Conservation (phyloP, 805 yeast species). For the Candida peoriensis region DNA sequence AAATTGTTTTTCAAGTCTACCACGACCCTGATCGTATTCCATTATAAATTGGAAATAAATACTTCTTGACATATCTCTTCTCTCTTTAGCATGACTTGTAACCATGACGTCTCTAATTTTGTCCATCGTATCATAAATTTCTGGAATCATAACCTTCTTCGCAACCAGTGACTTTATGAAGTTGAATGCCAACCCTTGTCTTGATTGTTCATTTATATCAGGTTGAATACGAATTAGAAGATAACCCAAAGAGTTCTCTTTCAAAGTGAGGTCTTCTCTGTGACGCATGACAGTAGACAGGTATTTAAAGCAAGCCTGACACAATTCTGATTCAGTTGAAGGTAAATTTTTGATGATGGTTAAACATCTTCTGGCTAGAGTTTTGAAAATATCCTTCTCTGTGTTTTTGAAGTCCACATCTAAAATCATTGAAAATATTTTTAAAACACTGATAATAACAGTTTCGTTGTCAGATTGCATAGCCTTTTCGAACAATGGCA, state of each 20-base stretch:
- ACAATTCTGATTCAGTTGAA: conserved; percentile 68
- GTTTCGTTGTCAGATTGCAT: conserved; percentile 68
- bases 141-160: conserved; percentile 74
- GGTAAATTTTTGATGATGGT: conserved; percentile 71
- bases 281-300: conserved; percentile 69
- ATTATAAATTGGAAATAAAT: conserved; percentile 79
- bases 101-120: conserved; percentile 79
- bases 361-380: conserved; percentile 56
- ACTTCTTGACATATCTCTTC: conserved; percentile 79
- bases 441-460: conserved; percentile 63
- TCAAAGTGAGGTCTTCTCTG: conserved; percentile 58
- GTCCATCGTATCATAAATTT: conserved; percentile 85
- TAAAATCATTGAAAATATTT: conserved; percentile 54
- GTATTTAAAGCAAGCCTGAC: conserved; percentile 74
- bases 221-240: conserved; percentile 70
- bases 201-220: conserved; percentile 84
- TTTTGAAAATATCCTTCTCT: conserved; percentile 43
- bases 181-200: conserved; percentile 83
- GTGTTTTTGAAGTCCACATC: conserved; percentile 60
- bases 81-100: conserved; percentile 77
- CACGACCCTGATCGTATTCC: conserved; percentile 92
- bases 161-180: conserved; percentile 76
- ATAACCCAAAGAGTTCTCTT: conserved; percentile 68
- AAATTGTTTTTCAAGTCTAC: conserved; percentile 77
- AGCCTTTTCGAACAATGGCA: conserved; percentile 64